A percentile compares a stretch with the other conserved stretches of the same genome.
These are phyloP conservation scores for Clavispora fructus DNA, from an alignment of 805 yeast genomes.

Conservation along the genomic window DNA sequence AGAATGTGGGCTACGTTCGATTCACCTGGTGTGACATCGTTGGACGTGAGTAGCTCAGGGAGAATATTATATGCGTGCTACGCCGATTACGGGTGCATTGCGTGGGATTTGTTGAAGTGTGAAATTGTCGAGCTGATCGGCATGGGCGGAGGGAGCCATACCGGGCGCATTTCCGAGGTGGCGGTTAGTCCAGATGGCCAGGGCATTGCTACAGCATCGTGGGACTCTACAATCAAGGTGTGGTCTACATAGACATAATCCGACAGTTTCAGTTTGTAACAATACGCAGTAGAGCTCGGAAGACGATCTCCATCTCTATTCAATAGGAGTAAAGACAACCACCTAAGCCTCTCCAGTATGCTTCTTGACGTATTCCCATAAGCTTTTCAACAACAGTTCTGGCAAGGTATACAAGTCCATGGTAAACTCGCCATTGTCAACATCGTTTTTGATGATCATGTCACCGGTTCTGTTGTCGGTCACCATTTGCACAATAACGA, in stretches of 20 bases:
- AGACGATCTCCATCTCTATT: not conserved
- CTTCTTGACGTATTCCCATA: conserved; percentile 91
- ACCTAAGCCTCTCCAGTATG: conserved; percentile 29
- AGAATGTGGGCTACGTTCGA: conserved; percentile 35
- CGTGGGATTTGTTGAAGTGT: conserved; percentile 72
- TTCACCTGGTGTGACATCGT: conserved; percentile 63
- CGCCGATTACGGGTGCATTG: conserved; percentile 66
- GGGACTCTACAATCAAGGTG: conserved; percentile 69
- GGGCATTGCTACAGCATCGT: conserved; percentile 72
- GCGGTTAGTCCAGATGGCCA: conserved; percentile 67
- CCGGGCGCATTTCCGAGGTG: conserved; percentile 57
- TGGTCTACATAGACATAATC: conserved; percentile 41
- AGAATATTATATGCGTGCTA: conserved; percentile 70
- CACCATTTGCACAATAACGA: conserved; percentile 95
- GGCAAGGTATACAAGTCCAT: conserved; percentile 94
- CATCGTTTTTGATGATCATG: conserved; percentile 92
- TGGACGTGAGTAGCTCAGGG: conserved; percentile 72
- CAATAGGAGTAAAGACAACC: not conserved
- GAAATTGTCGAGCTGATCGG: conserved; percentile 61
- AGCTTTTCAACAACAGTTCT: conserved; percentile 80
- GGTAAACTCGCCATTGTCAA: conserved; percentile 94
- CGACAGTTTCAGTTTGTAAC: not conserved
- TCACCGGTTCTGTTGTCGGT: conserved; percentile 93
- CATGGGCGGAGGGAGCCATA: conserved; percentile 43
- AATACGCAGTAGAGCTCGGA: not conserved